Evolutionary conservation across 768 basidiomycete genomes (phyloP).

Genomic region (Termitomyces sp.): DNA sequence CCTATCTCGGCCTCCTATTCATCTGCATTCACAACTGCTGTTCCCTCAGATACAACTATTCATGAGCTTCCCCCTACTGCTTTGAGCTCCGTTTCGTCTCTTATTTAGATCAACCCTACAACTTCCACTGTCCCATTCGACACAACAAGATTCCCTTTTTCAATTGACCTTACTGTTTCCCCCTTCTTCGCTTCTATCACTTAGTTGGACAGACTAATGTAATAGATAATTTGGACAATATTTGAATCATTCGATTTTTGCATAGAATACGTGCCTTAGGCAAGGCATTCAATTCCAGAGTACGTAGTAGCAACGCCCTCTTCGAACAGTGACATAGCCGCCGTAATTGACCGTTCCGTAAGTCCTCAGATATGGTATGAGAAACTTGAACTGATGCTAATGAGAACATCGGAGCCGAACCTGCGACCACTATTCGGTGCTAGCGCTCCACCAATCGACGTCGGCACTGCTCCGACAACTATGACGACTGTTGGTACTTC

Average conservation of each 20-base stretch:
- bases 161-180: background rate
- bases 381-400: too few species aligned
- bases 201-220: background rate
- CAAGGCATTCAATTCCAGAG: background rate
- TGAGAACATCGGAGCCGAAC: too few species aligned
- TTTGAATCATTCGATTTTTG: background rate
- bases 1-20: background rate
- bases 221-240: background rate
- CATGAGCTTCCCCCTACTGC: background rate
- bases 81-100: background rate
- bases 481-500: too few species aligned
- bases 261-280: background rate
- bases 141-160: background rate
- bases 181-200: background rate
- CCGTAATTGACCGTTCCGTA: too few species aligned
- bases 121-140: background rate
- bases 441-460: too few species aligned
- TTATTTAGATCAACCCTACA: background rate
- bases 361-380: too few species aligned
- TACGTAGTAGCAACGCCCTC: too few species aligned
- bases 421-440: too few species aligned
- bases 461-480: too few species aligned
- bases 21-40: background rate
- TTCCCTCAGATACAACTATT: background rate
- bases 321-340: too few species aligned